Conservation (phyloP, 257 asterid species). For the Ajuga chamaepitys region DNA sequence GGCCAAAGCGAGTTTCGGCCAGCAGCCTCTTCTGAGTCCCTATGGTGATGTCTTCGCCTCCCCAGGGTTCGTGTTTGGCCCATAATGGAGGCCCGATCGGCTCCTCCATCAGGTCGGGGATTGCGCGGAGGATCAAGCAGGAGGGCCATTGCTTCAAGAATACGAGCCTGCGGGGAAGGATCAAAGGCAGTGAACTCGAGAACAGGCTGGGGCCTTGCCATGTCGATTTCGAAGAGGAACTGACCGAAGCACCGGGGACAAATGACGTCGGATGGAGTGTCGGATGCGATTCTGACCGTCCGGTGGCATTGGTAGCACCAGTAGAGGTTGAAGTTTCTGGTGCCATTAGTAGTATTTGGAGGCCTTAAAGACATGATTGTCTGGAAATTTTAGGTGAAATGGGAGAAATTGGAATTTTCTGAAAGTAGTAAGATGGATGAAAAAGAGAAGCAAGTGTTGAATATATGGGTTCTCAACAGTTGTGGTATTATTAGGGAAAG, state of each 20-base stretch:
- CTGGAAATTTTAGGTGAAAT: no score
- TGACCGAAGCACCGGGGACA: constrained; percentile 73
- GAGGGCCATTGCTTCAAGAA: constrained; percentile 58
- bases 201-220: constrained; percentile 30
- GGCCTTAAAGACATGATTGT: constrained; percentile 32
- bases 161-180: constrained; percentile 74
- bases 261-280: constrained; percentile 27
- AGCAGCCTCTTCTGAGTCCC: constrained; percentile 20
- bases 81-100: constrained; percentile 18
- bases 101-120: background rate
- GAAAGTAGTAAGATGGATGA: background rate
- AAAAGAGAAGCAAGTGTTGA: background rate
- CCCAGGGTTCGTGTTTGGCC: constrained; percentile 20
- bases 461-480: constrained; percentile 3
- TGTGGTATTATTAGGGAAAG: constrained; percentile 19
- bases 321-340: constrained; percentile 39
- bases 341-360: constrained; percentile 15
- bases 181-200: constrained; percentile 54
- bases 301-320: constrained; percentile 93
- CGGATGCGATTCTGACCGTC: constrained; percentile 35
- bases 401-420: background rate
- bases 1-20: constrained; percentile 26
- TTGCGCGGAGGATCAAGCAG: constrained; percentile 37
- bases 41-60: constrained; percentile 17
- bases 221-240: constrained; percentile 50